Base-by-base conservation (phyloP, 129 eudicot genomes). In the Calendula officinalis region DNA sequence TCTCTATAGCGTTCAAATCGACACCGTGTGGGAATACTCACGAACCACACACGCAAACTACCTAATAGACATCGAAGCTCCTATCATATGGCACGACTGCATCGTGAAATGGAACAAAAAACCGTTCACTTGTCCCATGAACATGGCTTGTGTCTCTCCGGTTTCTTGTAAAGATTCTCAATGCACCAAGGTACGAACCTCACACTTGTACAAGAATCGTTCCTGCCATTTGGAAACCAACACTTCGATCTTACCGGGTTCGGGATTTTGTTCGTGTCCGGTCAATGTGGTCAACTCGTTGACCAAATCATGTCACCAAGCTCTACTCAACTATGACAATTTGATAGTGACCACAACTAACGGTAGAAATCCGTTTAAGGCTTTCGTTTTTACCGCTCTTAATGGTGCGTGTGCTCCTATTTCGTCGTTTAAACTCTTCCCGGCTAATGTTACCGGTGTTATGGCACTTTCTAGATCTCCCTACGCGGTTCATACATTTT, bases 151-250 rank as follows among this genome's bases (percentile, higher is more conserved):
- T 40, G 13, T n/a, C 12, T 6, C 6, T 6, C 59, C 59, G 0
- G 74, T 47, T 57, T 37, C 74, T 56, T 69, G 74, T 14, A 46
- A 59, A 40, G 68, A 62, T 9, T 42, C 40, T 9, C 53, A 60
- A 37, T 71, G 76, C 62, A 40, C 45, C 1, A 14, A 54, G 17
- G 71, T 66, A 0, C 39, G 66, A 49, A 32, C 46, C 5, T 56
- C 65, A 1, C 3, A 22, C 15, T 14, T 27, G 12, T 66, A 63
- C 53, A 42, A 39, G 46, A 27, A 27, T 7, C 35, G 27, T 8
- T 46, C 22, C 0, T 72, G 77, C 37, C 59, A 58, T 6, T 58
- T 6, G 0, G 52, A 6, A 12, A 17, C 33, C 37, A 72, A 72
- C 41, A 8, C 36, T 8, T 33, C 71, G 1, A 42, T 41, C n/a